These are phyloP conservation scores for Pseudopithomyces maydicus DNA, from an alignment of 2,329 filamentous ascomycete genomes.

Conservation along the genomic window DNA sequence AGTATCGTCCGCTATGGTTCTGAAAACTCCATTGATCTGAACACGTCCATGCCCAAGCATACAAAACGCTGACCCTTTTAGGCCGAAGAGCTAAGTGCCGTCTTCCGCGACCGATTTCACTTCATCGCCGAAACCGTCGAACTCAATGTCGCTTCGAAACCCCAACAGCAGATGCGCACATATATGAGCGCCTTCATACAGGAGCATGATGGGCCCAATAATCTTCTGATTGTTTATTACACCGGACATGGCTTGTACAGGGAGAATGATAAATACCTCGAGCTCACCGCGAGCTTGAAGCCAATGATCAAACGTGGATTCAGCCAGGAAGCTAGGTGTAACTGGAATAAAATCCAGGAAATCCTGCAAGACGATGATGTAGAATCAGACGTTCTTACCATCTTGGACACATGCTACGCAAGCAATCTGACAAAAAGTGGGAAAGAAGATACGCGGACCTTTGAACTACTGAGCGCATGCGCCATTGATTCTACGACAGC, in stretches of 20 bases:
- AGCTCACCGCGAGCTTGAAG: conserved; percentile 29
- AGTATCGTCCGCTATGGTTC: too few relatives aligned
- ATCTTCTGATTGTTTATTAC: conserved; percentile 47
- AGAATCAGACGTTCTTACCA: conserved; percentile 42
- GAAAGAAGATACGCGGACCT: conserved; percentile 24
- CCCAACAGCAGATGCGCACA: conserved; percentile 40
- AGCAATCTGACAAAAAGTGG: background rate
- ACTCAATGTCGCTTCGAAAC: conserved; percentile 35
- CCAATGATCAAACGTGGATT: conserved; percentile 23
- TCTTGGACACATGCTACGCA: conserved; percentile 46
- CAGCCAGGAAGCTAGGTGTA: conserved; percentile 31
- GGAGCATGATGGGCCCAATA: conserved; percentile 36
- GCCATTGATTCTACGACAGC: conserved; percentile 32
- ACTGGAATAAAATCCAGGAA: conserved; percentile 42
- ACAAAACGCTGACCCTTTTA: conserved; percentile 10
- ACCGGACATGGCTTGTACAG: conserved; percentile 43
- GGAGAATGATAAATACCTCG: conserved; percentile 26
- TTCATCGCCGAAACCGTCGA: conserved; percentile 39
- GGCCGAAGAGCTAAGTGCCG: conserved; percentile 33
- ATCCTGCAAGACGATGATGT: conserved; percentile 32
- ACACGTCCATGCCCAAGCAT: too few relatives aligned
- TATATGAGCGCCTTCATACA: conserved; percentile 35
- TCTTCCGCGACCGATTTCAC: conserved; percentile 36
- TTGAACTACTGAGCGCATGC: conserved; percentile 41
- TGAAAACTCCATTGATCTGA: too few relatives aligned